Base-by-base conservation (phyloP, 306 rosid species). In the Spatholobus suberectus region DNA sequence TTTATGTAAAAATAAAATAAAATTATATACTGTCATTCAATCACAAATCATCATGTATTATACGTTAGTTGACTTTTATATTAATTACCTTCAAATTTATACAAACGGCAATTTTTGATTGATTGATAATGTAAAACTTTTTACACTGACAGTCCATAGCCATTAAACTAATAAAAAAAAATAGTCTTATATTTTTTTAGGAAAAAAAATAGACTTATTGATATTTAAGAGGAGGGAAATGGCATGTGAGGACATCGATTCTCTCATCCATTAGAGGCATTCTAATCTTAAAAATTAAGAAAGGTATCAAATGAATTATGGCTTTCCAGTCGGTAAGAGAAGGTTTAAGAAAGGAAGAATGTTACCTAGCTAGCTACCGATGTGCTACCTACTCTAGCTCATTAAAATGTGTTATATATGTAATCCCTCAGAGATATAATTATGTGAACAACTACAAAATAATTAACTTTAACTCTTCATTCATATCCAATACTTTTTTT, bases 181-280 rank as follows among this genome's bases (percentile, higher is more conserved):
- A n/a, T n/a, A n/a, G n/a, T n/a, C n/a, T n/a, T n/a, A n/a, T n/a
- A n/a, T n/a, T n/a, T n/a, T n/a, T n/a, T n/a, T n/a, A n/a, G n/a
- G n/a, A n/a, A n/a, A 51, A 51, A 17, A 51, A 5, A 47, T 1
- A 57, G 35, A 24, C 7, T 4, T 24, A 24, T 57, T 54, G 32
- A 58, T 58, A 58, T 58, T 58, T 58, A 58, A 58, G 62, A 23
- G 65, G 17, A 27, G 26, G n/a, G 67, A 59, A 59, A 59, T 59
- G 37, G 38, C 67, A 11, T 59, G 38, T 59, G 38, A 11, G 8
- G 67, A 27, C 67, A 59, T 11, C 38, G 67, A 59, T 12, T 59
- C 38, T 21, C 15, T 1, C 9, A 59, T 59, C 34, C 63, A 21
- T 9, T 20, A 46, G 63, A 20, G 27, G 7, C 63, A 32, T 57